phyloP scores from a whole-genome alignment of 148 eudicot genomes.

The Polygonum aviculare region DNA sequence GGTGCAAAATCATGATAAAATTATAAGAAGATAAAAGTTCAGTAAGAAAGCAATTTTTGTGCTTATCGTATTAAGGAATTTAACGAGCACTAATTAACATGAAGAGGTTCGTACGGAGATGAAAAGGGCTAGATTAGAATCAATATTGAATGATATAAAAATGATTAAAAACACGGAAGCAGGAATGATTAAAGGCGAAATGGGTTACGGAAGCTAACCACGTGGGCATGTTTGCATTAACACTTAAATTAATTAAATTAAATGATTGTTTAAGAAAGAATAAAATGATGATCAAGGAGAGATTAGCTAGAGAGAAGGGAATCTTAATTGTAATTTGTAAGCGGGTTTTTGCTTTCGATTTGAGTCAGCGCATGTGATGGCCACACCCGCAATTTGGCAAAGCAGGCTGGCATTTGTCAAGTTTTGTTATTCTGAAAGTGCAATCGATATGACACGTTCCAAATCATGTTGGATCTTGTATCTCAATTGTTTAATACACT shows the following conservation, averaged over 20 bases:
- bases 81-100: background rate
- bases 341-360: background rate
- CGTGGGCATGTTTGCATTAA: constrained; percentile 3
- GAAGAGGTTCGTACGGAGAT: background rate
- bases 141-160: too few species aligned
- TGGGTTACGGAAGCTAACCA: background rate
- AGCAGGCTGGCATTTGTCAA: background rate
- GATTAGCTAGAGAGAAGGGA: background rate
- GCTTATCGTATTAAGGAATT: too few species aligned
- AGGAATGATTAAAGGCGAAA: background rate
- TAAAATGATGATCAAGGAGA: background rate
- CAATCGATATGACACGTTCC: background rate
- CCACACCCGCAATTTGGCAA: background rate
- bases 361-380: background rate
- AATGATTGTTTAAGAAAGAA: background rate
- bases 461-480: background rate
- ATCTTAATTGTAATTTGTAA: background rate
- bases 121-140: background rate
- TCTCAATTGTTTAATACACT: background rate
- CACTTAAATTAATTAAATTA: background rate
- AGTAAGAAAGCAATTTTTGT: too few species aligned
- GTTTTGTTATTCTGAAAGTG: background rate
- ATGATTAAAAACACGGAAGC: background rate
- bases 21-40: too few species aligned
- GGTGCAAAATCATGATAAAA: too few species aligned